Evolutionary conservation across 2,329 filamentous ascomycete genomes (phyloP).

Genomic region (Aspergillus brunneoviolaceus): DNA sequence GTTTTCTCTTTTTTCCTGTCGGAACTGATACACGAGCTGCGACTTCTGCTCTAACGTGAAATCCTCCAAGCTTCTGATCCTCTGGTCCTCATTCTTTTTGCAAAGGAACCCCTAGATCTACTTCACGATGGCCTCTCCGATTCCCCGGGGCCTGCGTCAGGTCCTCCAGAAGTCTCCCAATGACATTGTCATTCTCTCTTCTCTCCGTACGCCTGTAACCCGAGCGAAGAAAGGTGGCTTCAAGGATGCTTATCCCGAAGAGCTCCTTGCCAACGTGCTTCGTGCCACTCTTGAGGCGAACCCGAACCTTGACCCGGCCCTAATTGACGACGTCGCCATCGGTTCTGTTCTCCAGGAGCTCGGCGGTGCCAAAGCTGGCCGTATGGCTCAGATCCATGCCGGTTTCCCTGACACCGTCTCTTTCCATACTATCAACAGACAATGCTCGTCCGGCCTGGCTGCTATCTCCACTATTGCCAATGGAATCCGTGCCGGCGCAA

Average conservation of each 20-base stretch:
- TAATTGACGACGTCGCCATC: conserved; percentile 78
- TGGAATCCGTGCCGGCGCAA: conserved; percentile 70
- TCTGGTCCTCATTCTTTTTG: neutral
- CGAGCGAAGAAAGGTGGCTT: conserved; percentile 79
- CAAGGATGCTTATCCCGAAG: conserved; percentile 86
- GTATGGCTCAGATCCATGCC: conserved; percentile 85
- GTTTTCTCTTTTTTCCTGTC: conserved; percentile 1
- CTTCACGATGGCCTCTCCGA: conserved; percentile 45
- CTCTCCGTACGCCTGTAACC: conserved; percentile 84
- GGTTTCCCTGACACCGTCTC: conserved; percentile 71
- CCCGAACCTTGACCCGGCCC: conserved; percentile 67
- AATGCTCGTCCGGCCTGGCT: conserved; percentile 76
- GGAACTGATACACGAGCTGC: neutral
- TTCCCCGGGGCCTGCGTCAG: conserved; percentile 67
- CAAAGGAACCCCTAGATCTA: neutral
- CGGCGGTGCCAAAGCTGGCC: conserved; percentile 83
- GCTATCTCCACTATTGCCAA: conserved; percentile 73
- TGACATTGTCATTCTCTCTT: conserved; percentile 84
- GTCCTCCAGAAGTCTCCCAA: conserved; percentile 76
- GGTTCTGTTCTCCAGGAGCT: conserved; percentile 90
- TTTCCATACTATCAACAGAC: conserved; percentile 85
- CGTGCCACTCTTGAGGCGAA: conserved; percentile 69
- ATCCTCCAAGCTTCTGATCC: neutral
- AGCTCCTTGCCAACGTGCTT: conserved; percentile 67
- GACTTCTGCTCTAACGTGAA: neutral